phyloP scores from a whole-genome alignment of 2,329 filamentous ascomycete species.

The Penicillium sp. region DNA sequence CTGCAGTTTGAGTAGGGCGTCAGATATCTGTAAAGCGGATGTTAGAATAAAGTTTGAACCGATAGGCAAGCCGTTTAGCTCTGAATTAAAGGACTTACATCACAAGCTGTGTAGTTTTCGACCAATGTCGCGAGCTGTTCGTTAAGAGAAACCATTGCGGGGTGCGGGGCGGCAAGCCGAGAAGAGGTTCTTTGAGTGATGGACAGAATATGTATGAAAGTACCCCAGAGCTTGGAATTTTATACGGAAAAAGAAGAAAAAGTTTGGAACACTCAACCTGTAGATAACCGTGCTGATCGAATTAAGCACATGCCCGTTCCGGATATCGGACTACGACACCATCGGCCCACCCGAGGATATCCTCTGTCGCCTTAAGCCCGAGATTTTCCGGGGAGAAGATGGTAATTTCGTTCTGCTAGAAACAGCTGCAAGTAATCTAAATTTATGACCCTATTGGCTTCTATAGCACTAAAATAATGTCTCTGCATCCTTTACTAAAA shows the following conservation, averaged over 20 bases:
- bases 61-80: not conserved
- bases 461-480: not conserved
- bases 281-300: not conserved
- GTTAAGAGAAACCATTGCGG: conserved; percentile 26
- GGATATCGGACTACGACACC: conserved; percentile 18
- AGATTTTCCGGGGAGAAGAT: not conserved
- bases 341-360: conserved; percentile 16
- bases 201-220: not conserved
- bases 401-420: not conserved
- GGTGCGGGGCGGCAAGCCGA: conserved; percentile 13
- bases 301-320: conserved; percentile 20
- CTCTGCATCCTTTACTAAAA: no score
- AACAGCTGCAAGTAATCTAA: not conserved
- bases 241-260: not conserved
- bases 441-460: not conserved
- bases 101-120: conserved; percentile 43
- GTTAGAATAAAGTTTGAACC: not conserved
- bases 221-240: not conserved
- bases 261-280: not conserved
- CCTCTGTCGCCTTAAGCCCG: not conserved
- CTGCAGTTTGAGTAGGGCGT: conserved; percentile 70
- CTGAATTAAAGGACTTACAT: conserved; percentile 30
- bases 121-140: conserved; percentile 33
- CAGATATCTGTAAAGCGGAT: conserved; percentile 56
- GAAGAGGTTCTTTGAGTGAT: not conserved